Evolutionary conservation across 805 yeast genomes (phyloP), one percentile per base, ranked within the genome.

Genomic region (Nakazawaea molendinolei): DNA sequence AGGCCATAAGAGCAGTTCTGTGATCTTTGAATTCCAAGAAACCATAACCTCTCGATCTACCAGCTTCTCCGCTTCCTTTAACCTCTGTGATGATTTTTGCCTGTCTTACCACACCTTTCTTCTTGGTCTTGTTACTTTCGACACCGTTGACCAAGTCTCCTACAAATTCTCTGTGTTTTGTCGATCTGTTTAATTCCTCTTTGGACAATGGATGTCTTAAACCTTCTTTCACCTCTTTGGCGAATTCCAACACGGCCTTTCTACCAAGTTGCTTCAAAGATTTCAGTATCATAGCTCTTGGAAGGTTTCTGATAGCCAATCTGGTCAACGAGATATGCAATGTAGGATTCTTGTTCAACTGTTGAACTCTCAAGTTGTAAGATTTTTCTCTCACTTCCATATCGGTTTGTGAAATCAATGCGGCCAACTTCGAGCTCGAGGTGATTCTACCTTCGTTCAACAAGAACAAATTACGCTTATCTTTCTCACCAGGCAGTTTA

Each of bases 11-110:
- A 1, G 98, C 97, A 44, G 80, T 57, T 58, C 82, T 83, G 58
- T 92, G 98, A 58, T 89, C 95, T 60, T 87, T 78, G 58, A 71
- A 87, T 61, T 92, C 97, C 30, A 92, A 60, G 69, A 92, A 90
- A 44, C 98, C 98, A 52, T 90, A 92, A 42, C 98, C 98, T 67
- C 97, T 80, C 52, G 92, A 79, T 59, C 98, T 74, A 39, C 98
- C 98, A 20, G 69, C 60, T 18, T 80, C 81, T 15, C 95, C 94
- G 7, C 90, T 67, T 6, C 87, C 95, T 56, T 89, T 90, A 29
- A 86, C 84, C 61, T 92, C 98, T 69, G 76, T 83, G 44, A 92
- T 83, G 45, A 92, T 80, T 64, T 92, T 92, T 18, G 97, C 83
- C 61, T 92, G 97, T 58, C 75, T 80, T 3, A 92, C 95, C 26